These are phyloP conservation scores for Bipolaris gigantea DNA, from an alignment of 2,329 filamentous ascomycete genomes.

Conservation along the genomic window DNA sequence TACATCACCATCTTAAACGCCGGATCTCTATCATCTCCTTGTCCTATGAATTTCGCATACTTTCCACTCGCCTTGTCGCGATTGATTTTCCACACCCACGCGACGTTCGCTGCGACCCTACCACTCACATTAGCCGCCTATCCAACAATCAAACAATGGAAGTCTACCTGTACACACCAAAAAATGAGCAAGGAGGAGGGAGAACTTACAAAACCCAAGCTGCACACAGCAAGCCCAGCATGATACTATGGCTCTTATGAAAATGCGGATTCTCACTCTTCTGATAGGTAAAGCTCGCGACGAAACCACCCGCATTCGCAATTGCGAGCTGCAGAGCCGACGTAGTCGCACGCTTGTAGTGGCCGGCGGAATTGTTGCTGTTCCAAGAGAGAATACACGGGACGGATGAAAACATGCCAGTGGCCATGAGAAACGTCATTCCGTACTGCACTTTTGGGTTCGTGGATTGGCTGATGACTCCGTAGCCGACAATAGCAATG, in stretches of 20 bases:
- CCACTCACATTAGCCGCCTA: not conserved
- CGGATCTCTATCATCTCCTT: constrained; percentile 66
- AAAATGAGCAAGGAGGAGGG: constrained; percentile 15
- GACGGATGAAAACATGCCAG: constrained; percentile 64
- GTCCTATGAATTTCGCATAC: constrained; percentile 60
- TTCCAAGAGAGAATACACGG: constrained; percentile 67
- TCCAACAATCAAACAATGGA: not conserved
- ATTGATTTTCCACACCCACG: constrained; percentile 67
- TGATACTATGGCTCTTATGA: constrained; percentile 62
- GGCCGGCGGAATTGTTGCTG: constrained; percentile 67
- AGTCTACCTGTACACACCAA: not conserved
- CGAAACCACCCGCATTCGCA: constrained; percentile 68
- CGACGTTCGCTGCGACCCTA: constrained; percentile 62
- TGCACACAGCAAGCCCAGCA: constrained; percentile 62
- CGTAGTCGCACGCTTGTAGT: constrained; percentile 71
- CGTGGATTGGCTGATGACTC: constrained; percentile 60
- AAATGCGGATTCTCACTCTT: constrained; percentile 58
- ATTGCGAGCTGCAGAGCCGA: constrained; percentile 66
- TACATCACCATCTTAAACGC: constrained; percentile 64
- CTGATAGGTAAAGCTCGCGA: constrained; percentile 66
- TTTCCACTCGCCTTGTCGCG: constrained; percentile 63
- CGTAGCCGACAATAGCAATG: constrained; percentile 67
- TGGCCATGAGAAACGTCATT: constrained; percentile 70
- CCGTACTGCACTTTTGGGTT: constrained; percentile 60
- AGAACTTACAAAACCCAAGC: constrained; percentile 65